These are phyloP conservation scores for Corinectria fuckeliana DNA, from an alignment of 2,329 filamentous ascomycete species.

Conservation along the genomic window DNA sequence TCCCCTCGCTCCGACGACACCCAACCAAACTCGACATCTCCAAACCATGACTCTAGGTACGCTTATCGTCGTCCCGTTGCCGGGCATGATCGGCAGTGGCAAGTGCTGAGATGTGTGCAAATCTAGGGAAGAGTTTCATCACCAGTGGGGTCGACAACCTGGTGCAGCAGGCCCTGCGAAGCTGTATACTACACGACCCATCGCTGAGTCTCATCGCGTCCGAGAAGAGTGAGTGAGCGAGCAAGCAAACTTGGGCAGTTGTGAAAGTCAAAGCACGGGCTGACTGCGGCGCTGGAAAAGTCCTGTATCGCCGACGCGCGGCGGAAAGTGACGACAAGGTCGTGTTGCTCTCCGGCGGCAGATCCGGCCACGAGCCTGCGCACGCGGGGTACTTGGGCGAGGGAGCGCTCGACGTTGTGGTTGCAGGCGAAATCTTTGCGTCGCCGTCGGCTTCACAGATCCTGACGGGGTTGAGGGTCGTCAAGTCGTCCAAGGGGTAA, in stretches of 20 bases:
- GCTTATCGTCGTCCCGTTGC: neutral
- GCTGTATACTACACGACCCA: conserved; percentile 32
- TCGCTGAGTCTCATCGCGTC: conserved; percentile 30
- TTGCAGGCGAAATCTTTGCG: conserved; percentile 36
- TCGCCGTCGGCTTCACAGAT: conserved; percentile 36
- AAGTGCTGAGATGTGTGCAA: conserved; percentile 7
- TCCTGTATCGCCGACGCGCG: conserved; percentile 28
- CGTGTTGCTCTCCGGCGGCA: conserved; percentile 31
- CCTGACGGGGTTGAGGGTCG: conserved; percentile 26
- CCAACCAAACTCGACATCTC: neutral
- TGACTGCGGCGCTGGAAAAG: conserved; percentile 13
- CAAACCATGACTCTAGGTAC: conserved; percentile 33
- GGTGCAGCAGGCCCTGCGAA: conserved; percentile 30
- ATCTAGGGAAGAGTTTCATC: conserved; percentile 34
- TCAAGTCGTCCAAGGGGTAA: conserved; percentile 31
- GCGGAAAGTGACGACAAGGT: conserved; percentile 25
- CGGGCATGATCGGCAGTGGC: neutral
- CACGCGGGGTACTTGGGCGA: conserved; percentile 35
- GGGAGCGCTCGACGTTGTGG: conserved; percentile 30
- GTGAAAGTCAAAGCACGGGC: neutral
- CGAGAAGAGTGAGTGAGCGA: conserved; percentile 31
- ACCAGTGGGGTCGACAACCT: conserved; percentile 28
- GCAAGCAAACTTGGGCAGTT: neutral
- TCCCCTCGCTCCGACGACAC: neutral
- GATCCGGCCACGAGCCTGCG: conserved; percentile 35